phyloP scores from a whole-genome alignment of 2,329 filamentous ascomycete species.

The Mycosphaerella arachidis region DNA sequence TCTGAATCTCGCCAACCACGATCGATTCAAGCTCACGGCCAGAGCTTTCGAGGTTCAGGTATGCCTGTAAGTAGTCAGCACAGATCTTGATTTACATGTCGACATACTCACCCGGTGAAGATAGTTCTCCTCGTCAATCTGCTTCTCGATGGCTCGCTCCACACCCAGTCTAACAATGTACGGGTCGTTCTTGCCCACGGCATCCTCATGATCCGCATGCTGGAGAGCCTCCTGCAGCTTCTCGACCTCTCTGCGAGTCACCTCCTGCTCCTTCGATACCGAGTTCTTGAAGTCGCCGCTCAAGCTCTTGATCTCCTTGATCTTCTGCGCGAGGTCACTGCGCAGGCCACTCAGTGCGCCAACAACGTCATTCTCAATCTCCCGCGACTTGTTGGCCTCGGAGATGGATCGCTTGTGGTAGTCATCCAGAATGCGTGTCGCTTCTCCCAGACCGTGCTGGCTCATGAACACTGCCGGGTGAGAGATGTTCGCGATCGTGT shows the following conservation, averaged over 20 bases:
- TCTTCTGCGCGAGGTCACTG: slow-evolving; percentile 88
- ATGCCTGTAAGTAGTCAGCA: slow-evolving; percentile 58
- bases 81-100: neutral
- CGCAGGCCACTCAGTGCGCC: slow-evolving; percentile 78
- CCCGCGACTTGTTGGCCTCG: slow-evolving; percentile 82
- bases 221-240: slow-evolving; percentile 77
- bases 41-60: slow-evolving; percentile 88
- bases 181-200: slow-evolving; percentile 84
- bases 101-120: slow-evolving; percentile 67
- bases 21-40: slow-evolving; percentile 94
- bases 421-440: slow-evolving; percentile 70
- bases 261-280: slow-evolving; percentile 90
- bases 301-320: slow-evolving; percentile 94
- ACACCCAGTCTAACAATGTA: slow-evolving; percentile 82
- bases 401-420: slow-evolving; percentile 76
- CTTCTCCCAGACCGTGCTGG: slow-evolving; percentile 82
- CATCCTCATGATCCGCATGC: slow-evolving; percentile 69
- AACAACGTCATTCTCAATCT: slow-evolving; percentile 90
- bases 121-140: slow-evolving; percentile 97
- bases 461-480: slow-evolving; percentile 71
- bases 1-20: slow-evolving; percentile 95
- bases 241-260: slow-evolving; percentile 72
- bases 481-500: slow-evolving; percentile 74
- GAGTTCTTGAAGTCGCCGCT: slow-evolving; percentile 95
- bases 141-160: slow-evolving; percentile 84